Evolutionary conservation across 352 stramenopile genomes (phyloP).

Genomic region (Aphanomyces euteiches): DNA sequence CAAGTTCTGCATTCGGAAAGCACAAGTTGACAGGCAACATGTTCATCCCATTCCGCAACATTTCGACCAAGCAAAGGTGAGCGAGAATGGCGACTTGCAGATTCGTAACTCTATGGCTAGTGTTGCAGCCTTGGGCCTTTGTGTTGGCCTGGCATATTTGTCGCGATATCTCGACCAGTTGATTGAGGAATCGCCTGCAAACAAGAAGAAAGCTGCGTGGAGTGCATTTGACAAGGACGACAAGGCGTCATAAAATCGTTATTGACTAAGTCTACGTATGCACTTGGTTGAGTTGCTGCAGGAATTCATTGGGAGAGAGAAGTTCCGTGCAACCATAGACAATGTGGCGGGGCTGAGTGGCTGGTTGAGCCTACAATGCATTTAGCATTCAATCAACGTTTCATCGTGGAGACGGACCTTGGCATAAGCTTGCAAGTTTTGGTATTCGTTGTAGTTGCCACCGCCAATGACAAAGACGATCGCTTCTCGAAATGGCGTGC

Average conservation of each 20-base stretch:
- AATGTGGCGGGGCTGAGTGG: slow-evolving; percentile 48
- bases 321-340: slow-evolving; percentile 89
- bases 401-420: slow-evolving; percentile 37
- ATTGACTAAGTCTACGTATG: slow-evolving; percentile 7
- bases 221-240: slow-evolving; percentile 28
- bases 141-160: slow-evolving; percentile 24
- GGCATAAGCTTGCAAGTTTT: slow-evolving; percentile 79
- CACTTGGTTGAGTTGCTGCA: slow-evolving; percentile 63
- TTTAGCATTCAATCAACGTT: slow-evolving; percentile 37
- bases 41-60: slow-evolving; percentile 30
- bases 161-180: slow-evolving; percentile 22
- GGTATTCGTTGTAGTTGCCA: slow-evolving; percentile 86
- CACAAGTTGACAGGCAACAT: neutral
- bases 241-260: neutral
- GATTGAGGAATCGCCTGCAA: slow-evolving; percentile 17
- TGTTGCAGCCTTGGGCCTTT: slow-evolving; percentile 20
- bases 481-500: slow-evolving; percentile 70
- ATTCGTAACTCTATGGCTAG: slow-evolving; percentile 12
- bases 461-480: slow-evolving; percentile 88
- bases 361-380: slow-evolving; percentile 23
- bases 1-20: no score
- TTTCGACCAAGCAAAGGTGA: slow-evolving; percentile 27
- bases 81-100: neutral
- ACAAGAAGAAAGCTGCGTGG: slow-evolving; percentile 24
- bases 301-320: slow-evolving; percentile 84